phyloP scores from a whole-genome alignment of 305 asterid genomes.

The Solanum hybrid region DNA sequence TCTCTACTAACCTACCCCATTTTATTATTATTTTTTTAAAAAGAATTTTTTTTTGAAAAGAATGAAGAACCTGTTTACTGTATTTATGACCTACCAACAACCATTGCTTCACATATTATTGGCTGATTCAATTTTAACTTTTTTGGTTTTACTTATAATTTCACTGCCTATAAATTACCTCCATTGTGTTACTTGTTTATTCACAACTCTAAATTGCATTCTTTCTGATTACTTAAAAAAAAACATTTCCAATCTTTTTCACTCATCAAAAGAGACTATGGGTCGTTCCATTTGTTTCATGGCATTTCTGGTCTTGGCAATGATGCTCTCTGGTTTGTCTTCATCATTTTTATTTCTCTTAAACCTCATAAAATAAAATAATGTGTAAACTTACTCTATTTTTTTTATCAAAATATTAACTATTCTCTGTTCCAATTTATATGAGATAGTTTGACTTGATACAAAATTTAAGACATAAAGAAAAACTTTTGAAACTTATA shows the following conservation, averaged over 20 bases:
- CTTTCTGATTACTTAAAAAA: background rate
- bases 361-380: too few relatives aligned
- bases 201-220: background rate
- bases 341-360: background rate
- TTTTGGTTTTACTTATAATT: background rate
- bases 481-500: background rate
- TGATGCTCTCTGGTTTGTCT: background rate
- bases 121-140: background rate
- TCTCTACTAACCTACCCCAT: background rate
- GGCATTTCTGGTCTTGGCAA: background rate
- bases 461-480: background rate
- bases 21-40: too few relatives aligned
- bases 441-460: background rate
- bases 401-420: background rate
- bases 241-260: background rate
- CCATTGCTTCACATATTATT: background rate
- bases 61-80: background rate
- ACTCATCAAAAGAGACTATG: background rate
- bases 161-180: background rate
- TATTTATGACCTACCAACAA: background rate
- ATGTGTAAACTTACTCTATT: background rate
- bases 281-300: background rate
- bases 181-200: background rate
- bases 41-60: background rate
- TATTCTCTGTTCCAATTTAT: background rate